Conservation (phyloP, 495 filamentous ascomycete genomes). For the Penicillium waksmanii region DNA sequence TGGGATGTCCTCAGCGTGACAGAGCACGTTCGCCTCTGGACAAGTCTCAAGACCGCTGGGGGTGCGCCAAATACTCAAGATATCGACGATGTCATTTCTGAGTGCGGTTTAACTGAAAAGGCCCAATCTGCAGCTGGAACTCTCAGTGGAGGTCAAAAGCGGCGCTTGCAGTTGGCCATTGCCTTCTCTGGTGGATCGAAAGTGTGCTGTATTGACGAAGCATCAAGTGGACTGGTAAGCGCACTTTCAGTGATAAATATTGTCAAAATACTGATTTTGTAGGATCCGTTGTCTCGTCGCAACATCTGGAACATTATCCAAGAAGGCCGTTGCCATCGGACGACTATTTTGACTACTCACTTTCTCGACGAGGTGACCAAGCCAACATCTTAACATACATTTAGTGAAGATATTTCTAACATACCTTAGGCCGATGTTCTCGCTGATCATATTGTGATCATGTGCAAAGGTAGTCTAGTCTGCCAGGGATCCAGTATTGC, state of each 20-base stretch:
- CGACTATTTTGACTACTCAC: conserved; percentile 84
- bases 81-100: conserved; percentile 60
- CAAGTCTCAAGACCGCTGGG: conserved; percentile 68
- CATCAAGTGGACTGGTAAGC: conserved; percentile 66
- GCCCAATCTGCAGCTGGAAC: conserved; percentile 65
- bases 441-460: conserved; percentile 76
- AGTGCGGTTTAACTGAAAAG: conserved; percentile 74
- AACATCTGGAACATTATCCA: conserved; percentile 92
- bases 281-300: conserved; percentile 73
- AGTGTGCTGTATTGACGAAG: conserved; percentile 88
- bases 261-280: neutral
- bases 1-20: conserved; percentile 83
- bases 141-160: conserved; percentile 84
- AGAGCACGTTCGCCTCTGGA: conserved; percentile 81
- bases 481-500: conserved; percentile 78
- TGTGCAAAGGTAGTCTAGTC: conserved; percentile 72
- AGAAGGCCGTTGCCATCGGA: conserved; percentile 73
- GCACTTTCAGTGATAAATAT: neutral
- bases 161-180: conserved; percentile 90
- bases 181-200: conserved; percentile 86
- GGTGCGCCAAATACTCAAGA: conserved; percentile 54
- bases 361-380: conserved; percentile 77
- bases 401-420: neutral
- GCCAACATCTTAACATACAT: neutral
- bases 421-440: conserved; percentile 27